Evolutionary conservation across 495 filamentous ascomycete species (phyloP).

Genomic region (Rusavskia elegans): DNA sequence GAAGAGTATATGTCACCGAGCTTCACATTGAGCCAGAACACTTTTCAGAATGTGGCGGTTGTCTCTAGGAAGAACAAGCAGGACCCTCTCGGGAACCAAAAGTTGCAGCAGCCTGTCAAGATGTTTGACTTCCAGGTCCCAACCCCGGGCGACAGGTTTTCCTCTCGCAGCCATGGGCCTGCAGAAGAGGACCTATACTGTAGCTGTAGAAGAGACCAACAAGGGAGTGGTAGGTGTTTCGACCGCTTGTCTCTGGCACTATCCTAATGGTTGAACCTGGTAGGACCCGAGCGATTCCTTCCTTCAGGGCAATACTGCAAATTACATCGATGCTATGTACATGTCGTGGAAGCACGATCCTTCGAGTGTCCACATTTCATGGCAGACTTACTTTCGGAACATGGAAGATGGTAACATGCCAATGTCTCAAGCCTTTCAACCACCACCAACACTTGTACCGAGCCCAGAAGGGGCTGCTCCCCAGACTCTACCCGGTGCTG

Average conservation of each 20-base stretch:
- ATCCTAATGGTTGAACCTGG: conserved; percentile 1
- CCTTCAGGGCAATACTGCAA: conserved; percentile 84
- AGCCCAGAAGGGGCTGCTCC: conserved; percentile 62
- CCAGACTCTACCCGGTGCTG: conserved; percentile 52
- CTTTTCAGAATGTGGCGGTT: conserved; percentile 33
- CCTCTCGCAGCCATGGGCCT: conserved; percentile 25
- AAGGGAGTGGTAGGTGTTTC: conserved; percentile 30
- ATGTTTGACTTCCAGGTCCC: conserved; percentile 14
- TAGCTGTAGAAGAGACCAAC: conserved; percentile 36
- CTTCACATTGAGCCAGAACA: neutral
- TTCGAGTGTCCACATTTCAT: conserved; percentile 87
- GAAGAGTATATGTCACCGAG: neutral
- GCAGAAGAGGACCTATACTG: conserved; percentile 37
- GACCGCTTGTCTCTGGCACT: neutral
- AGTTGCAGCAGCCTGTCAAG: conserved; percentile 1
- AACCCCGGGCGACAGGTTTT: conserved; percentile 23
- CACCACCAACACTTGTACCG: conserved; percentile 81
- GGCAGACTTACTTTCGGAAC: conserved; percentile 98
- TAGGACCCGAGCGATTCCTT: conserved; percentile 88
- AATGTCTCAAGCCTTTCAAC: conserved; percentile 88
- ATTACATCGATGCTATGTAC: conserved; percentile 99
- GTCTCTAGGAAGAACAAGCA: conserved; percentile 30
- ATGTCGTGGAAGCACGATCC: conserved; percentile 91
- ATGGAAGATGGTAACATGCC: conserved; percentile 98
- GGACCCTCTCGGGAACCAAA: conserved; percentile 26